Conservation (phyloP, 371 early-diverging fungal genomes). For the Circinella umbellata region DNA sequence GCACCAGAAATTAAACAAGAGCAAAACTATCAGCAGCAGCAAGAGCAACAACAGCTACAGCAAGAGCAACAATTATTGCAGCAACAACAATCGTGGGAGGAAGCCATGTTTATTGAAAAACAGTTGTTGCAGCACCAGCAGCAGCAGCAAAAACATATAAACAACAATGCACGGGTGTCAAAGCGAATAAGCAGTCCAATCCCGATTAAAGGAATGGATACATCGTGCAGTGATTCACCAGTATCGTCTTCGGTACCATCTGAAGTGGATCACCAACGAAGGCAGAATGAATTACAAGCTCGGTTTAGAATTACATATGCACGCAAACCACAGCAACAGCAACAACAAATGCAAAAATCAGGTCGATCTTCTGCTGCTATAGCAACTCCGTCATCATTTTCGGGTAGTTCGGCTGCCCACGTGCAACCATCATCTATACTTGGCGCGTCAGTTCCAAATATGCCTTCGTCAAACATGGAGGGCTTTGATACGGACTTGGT, state of each 20-base stretch:
- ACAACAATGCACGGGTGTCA: conserved; percentile 5
- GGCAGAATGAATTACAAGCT: conserved; percentile 34
- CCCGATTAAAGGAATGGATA: conserved; percentile 9
- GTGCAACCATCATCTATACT: conserved; percentile 4
- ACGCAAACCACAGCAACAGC: conserved; percentile 16
- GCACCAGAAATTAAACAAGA: neutral
- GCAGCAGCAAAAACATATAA: neutral
- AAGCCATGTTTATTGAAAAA: neutral
- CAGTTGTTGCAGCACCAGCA: neutral
- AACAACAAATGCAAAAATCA: conserved; percentile 1
- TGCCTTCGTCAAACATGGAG: conserved; percentile 8
- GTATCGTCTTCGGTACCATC: conserved; percentile 19
- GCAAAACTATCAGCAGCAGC: neutral
- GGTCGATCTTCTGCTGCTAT: conserved; percentile 2
- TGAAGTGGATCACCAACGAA: conserved; percentile 35
- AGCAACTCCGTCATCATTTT: conserved; percentile 16
- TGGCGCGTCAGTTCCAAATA: conserved; percentile 20
- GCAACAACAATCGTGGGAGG: neutral
- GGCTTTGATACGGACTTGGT: neutral
- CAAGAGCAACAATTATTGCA: neutral
- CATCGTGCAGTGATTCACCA: conserved; percentile 1
- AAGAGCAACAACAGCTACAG: conserved; percentile 6
- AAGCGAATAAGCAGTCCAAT: conserved; percentile 19
- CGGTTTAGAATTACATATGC: conserved; percentile 39
- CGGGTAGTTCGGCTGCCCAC: conserved; percentile 3